phyloP scores from a whole-genome alignment of 2,329 filamentous ascomycete species.

The Colletotrichum sp. region DNA sequence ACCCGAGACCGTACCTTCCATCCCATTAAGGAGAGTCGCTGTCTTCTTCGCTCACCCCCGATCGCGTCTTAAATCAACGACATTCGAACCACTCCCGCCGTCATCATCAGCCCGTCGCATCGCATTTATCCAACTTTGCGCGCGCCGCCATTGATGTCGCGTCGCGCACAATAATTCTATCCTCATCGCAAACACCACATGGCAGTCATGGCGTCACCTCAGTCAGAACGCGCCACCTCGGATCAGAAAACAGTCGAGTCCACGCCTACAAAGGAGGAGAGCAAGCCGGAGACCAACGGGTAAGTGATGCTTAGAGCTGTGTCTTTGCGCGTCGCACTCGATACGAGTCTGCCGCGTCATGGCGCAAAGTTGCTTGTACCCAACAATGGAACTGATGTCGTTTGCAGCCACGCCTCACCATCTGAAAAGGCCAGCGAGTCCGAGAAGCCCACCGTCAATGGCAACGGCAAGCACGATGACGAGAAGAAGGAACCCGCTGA shows the following conservation, averaged over 20 bases:
- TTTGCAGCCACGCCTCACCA: constrained; percentile 31
- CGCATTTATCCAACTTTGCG: not conserved
- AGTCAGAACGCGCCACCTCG: constrained; percentile 41
- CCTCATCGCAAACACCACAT: constrained; percentile 41
- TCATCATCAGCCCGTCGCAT: not conserved
- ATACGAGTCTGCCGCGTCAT: constrained; percentile 14
- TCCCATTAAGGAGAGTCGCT: not conserved
- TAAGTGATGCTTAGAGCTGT: constrained; percentile 29
- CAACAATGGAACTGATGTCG: not conserved
- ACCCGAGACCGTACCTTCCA: not conserved
- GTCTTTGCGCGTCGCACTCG: constrained; percentile 8
- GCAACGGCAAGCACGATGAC: constrained; percentile 26
- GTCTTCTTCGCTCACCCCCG: not conserved
- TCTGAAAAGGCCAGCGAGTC: constrained; percentile 21
- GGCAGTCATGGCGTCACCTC: constrained; percentile 59
- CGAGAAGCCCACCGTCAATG: constrained; percentile 28
- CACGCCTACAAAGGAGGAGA: constrained; percentile 32
- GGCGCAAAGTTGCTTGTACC: not conserved
- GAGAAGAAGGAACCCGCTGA: constrained; percentile 6
- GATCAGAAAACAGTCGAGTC: constrained; percentile 52
- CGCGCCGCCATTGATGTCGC: constrained; percentile 40
- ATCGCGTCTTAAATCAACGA: not conserved
- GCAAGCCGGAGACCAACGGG: constrained; percentile 41
- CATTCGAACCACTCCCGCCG: not conserved
- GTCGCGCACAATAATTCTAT: constrained; percentile 29